phyloP scores from a whole-genome alignment of 306 rosid species.

The Castanea sativa region DNA sequence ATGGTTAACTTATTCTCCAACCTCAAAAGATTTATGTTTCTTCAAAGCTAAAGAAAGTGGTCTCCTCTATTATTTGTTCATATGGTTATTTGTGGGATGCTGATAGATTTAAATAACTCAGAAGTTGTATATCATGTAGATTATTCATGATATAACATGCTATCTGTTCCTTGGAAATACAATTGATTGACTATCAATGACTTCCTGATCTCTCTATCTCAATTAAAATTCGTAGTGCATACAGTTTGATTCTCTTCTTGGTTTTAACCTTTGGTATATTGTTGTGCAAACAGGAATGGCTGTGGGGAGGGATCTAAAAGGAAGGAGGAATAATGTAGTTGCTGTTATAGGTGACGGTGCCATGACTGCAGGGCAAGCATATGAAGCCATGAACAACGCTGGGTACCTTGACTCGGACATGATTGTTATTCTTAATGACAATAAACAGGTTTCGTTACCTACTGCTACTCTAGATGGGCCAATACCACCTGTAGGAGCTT shows the following conservation, averaged over 20 bases:
- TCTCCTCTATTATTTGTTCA: neutral
- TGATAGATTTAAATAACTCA: neutral
- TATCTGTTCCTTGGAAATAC: neutral
- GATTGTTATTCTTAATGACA: constrained; percentile 97
- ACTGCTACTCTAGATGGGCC: constrained; percentile 97
- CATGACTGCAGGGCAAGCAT: constrained; percentile 99
- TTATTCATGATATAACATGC: neutral
- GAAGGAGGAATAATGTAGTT: constrained; percentile 67
- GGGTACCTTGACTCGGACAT: constrained; percentile 96
- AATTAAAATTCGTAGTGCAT: neutral
- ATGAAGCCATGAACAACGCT: constrained; percentile 99
- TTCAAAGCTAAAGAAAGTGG: neutral
- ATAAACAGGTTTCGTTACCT: constrained; percentile 92
- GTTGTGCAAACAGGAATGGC: constrained; percentile 78
- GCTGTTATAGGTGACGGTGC: constrained; percentile 98
- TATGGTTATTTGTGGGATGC: neutral
- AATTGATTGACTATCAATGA: neutral
- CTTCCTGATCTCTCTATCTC: neutral
- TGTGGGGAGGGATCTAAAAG: constrained; percentile 91
- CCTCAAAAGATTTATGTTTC: neutral
- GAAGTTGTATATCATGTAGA: neutral
- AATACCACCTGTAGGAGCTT: constrained; percentile 86
- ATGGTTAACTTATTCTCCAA: neutral
- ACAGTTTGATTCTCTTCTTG: constrained; percentile 10
- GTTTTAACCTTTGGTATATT: constrained; percentile 24